Conservation (phyloP, 1,284 basidiomycete genomes). For the Cryptococcus depauperatus region DNA sequence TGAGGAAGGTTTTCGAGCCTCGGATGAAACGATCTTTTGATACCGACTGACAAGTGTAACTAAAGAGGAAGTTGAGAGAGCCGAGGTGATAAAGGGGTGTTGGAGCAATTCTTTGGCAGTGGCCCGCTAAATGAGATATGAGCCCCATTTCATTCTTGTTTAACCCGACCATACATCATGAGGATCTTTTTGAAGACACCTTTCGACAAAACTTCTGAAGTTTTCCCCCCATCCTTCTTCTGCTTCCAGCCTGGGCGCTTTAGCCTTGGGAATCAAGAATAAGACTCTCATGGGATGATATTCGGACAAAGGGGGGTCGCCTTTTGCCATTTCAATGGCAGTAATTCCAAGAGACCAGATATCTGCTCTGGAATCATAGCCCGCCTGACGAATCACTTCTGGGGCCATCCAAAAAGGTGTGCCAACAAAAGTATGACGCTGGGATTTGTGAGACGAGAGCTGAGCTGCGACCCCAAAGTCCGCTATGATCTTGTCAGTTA, state of each 20-base stretch:
- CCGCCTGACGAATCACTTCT: conserved; percentile 93
- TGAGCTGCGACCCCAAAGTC: conserved; percentile 97
- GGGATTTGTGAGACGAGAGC: conserved; percentile 76
- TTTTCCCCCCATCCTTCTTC: conserved; percentile 58
- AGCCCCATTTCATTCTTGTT: conserved; percentile 11
- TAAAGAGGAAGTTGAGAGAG: conserved; percentile 70
- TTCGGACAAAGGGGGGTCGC: conserved; percentile 82
- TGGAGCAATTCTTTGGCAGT: conserved; percentile 82
- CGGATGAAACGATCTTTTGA: conserved; percentile 41
- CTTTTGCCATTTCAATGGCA: conserved; percentile 89
- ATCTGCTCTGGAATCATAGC: conserved; percentile 93
- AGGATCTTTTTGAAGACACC: conserved; percentile 90
- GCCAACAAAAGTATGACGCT: conserved; percentile 88
- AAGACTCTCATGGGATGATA: conserved; percentile 84
- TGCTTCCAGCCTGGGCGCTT: conserved; percentile 82
- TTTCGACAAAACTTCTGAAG: conserved; percentile 87
- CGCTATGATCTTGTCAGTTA: conserved; percentile 52
- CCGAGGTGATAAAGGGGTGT: conserved; percentile 82
- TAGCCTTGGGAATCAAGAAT: conserved; percentile 80
- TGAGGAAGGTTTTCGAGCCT: conserved; percentile 10
- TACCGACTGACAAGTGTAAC: conserved; percentile 77
- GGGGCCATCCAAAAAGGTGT: conserved; percentile 99
- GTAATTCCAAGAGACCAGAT: conserved; percentile 96
- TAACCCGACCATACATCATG: no score
- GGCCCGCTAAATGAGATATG: conserved; percentile 59